Conservation (phyloP, 306 rosid genomes). For the Acacia crassicarpa region DNA sequence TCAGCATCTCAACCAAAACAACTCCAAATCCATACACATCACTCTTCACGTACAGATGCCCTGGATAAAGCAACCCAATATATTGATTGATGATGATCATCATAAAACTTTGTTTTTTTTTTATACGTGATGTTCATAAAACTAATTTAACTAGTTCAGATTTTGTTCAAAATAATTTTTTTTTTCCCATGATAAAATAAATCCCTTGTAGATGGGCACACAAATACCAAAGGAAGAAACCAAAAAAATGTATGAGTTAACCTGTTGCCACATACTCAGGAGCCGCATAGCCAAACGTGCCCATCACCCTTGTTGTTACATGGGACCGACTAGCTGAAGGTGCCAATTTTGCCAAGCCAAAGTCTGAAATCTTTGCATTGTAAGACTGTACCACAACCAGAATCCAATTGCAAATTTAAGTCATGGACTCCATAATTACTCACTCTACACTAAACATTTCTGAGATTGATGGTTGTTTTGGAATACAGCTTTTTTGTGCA, state of each 20-base stretch:
- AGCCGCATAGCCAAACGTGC: conserved; percentile 96
- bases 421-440: not conserved
- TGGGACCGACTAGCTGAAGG: conserved; percentile 98
- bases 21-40: conserved; percentile 96
- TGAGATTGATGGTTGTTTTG: not conserved
- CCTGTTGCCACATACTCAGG: conserved; percentile 96
- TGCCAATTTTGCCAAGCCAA: conserved; percentile 94
- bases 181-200: not conserved
- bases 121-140: not conserved
- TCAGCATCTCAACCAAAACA: conserved; percentile 80
- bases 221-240: not conserved
- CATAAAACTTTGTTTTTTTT: too few relatives aligned
- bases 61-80: not conserved
- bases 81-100: not conserved
- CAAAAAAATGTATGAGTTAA: conserved; percentile 15
- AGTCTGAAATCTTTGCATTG: conserved; percentile 90
- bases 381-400: conserved; percentile 55
- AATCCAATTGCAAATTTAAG: conserved; percentile 18
- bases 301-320: conserved; percentile 93
- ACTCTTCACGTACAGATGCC: conserved; percentile 90
- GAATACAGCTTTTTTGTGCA: not conserved
- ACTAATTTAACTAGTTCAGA: not conserved
- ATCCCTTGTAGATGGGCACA: not conserved
- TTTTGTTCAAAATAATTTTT: not conserved
- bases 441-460: not conserved